phyloP scores from a whole-genome alignment of 2,329 filamentous ascomycete genomes.

The Neophaeococcomyces mojaviensis region DNA sequence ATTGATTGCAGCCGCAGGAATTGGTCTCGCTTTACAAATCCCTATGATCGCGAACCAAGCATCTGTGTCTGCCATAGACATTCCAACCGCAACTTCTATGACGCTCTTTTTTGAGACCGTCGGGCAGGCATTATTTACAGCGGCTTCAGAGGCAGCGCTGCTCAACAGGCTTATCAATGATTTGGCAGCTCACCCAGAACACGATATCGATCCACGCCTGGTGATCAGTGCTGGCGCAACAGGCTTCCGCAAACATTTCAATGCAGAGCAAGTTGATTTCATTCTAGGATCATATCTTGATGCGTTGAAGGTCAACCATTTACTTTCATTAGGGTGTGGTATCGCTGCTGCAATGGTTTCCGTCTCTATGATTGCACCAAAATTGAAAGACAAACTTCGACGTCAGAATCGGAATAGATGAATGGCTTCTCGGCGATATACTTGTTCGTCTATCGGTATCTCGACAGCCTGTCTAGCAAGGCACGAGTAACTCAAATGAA shows the following conservation, averaged over 20 bases:
- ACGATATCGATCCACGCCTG: conserved; percentile 18
- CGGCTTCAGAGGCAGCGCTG: no score
- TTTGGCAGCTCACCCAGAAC: no score
- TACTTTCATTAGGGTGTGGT: conserved; percentile 13
- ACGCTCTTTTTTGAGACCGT: conserved; percentile 24
- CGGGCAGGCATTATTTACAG: conserved; percentile 24
- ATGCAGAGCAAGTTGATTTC: conserved; percentile 17
- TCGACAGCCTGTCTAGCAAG: no score
- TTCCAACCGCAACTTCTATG: conserved; percentile 22
- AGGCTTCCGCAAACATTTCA: conserved; percentile 23
- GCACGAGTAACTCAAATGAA: no score
- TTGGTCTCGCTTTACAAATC: conserved; percentile 21
- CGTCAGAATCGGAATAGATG: background rate
- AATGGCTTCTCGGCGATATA: no score
- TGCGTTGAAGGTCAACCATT: conserved; percentile 21
- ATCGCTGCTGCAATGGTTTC: conserved; percentile 6
- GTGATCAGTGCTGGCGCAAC: conserved; percentile 26
- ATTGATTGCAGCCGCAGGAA: conserved; percentile 24
- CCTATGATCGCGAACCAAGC: conserved; percentile 22
- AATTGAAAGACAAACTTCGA: background rate
- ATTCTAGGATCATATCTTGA: conserved; percentile 25
- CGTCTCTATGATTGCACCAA: background rate
- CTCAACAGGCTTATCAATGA: no score
- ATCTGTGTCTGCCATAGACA: conserved; percentile 19
- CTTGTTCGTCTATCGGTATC: no score